A percentile compares a stretch with the other conserved stretches of the same genome.
These are phyloP conservation scores for Sphaerulina vaccinii DNA, from an alignment of 2,329 filamentous ascomycete genomes.

Conservation along the genomic window DNA sequence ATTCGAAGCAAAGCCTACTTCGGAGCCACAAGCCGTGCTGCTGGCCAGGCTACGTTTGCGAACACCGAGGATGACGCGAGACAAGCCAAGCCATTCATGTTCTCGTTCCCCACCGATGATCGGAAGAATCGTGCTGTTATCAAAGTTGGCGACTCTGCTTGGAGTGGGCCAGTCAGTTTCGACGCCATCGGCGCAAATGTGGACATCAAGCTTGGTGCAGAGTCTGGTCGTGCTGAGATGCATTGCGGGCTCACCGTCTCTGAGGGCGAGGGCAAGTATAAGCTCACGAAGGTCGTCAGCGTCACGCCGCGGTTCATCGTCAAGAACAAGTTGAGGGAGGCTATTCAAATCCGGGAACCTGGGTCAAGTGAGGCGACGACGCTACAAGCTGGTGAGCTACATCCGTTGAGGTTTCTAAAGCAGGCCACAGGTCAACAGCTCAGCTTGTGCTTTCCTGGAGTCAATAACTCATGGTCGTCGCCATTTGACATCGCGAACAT, in stretches of 20 bases:
- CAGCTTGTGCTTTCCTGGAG: slow-evolving; percentile 85
- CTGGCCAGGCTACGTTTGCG: slow-evolving; percentile 70
- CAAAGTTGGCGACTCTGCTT: slow-evolving; percentile 83
- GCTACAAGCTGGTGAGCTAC: slow-evolving; percentile 72
- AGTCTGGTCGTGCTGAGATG: slow-evolving; percentile 72
- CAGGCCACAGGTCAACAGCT: slow-evolving; percentile 82
- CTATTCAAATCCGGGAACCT: slow-evolving; percentile 85
- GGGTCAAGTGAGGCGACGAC: slow-evolving; percentile 83
- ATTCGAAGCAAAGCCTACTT: slow-evolving; percentile 87
- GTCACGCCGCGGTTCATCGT: slow-evolving; percentile 89
- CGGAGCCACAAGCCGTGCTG: slow-evolving; percentile 75
- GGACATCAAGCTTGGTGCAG: slow-evolving; percentile 78
- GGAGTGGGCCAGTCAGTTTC: slow-evolving; percentile 98
- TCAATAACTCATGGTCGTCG: slow-evolving; percentile 97
- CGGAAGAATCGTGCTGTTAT: slow-evolving; percentile 86
- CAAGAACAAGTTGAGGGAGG: slow-evolving; percentile 87
- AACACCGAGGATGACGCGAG: slow-evolving; percentile 57
- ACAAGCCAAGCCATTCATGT: slow-evolving; percentile 92
- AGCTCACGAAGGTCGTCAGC: slow-evolving; percentile 92
- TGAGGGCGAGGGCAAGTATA: slow-evolving; percentile 94
- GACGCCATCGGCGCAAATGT: slow-evolving; percentile 93
- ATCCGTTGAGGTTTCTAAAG: slow-evolving; percentile 86
- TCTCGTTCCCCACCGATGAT: slow-evolving; percentile 85
- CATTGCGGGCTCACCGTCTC: slow-evolving; percentile 86
- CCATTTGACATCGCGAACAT: slow-evolving; percentile 97